Conservation (phyloP, 345 rosid genomes). For the Psidium friedrichsthalianum region DNA sequence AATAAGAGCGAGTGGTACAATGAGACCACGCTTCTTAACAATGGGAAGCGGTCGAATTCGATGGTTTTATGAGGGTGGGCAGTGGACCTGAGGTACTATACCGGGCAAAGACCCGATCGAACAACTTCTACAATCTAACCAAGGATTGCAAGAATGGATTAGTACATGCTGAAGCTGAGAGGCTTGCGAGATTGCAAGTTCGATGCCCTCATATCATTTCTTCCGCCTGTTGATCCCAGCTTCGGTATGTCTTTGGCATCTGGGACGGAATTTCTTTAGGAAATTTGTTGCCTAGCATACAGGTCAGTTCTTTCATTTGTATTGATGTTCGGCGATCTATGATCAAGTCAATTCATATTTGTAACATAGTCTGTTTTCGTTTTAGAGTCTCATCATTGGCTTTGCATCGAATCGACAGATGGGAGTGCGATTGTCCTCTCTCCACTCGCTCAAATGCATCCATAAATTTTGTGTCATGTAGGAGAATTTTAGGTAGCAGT, state of each 20-base stretch:
- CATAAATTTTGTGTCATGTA: neutral
- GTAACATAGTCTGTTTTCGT: neutral
- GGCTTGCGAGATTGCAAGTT: neutral
- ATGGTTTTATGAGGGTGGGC: conserved; percentile 94
- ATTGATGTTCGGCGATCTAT: neutral
- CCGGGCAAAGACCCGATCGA: conserved; percentile 66
- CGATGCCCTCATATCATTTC: neutral
- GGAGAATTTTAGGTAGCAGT: neutral
- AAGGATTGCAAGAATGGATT: conserved; percentile 87
- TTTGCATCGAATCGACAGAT: neutral
- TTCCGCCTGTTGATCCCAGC: neutral
- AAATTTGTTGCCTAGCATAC: neutral
- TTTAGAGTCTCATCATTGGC: neutral
- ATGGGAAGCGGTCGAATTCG: conserved; percentile 68
- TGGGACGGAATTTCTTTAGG: neutral
- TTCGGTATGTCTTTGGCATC: neutral
- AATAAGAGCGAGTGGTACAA: conserved; percentile 83
- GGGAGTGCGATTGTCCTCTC: neutral
- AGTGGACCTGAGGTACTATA: conserved; percentile 82
- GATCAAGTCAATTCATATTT: neutral
- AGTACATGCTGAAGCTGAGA: conserved; percentile 51
- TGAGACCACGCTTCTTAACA: conserved; percentile 54
- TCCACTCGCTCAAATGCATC: neutral
- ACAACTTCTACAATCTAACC: conserved; percentile 77
- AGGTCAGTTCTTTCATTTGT: neutral